Percentiles rank a stretch among this genome's conserved stretches.
phyloP scores from a whole-genome alignment of 768 basidiomycete species.

The Suillus brevipes region DNA sequence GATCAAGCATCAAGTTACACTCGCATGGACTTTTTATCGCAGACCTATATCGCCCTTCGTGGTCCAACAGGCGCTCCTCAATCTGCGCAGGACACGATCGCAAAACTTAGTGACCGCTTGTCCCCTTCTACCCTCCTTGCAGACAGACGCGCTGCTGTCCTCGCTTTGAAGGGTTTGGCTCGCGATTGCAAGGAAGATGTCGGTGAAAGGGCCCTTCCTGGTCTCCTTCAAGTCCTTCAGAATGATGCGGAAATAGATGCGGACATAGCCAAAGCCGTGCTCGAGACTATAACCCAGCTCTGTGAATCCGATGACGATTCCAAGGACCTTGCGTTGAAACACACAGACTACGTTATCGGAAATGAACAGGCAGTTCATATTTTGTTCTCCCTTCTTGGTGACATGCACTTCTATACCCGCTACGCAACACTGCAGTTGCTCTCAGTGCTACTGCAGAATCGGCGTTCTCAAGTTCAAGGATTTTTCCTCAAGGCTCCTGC shows the following conservation, averaged over 20 bases:
- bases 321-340: conserved; percentile 74
- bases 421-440: conserved; percentile 84
- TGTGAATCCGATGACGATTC: conserved; percentile 73
- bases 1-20: background rate
- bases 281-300: conserved; percentile 85
- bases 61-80: conserved; percentile 84
- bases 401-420: conserved; percentile 81
- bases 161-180: conserved; percentile 88
- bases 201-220: conserved; percentile 71
- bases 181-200: conserved; percentile 92
- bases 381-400: conserved; percentile 73
- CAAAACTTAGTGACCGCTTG: conserved; percentile 83
- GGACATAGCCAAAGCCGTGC: conserved; percentile 87
- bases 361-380: conserved; percentile 72
- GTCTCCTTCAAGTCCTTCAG: conserved; percentile 77
- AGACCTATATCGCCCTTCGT: conserved; percentile 82
- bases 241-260: conserved; percentile 89
- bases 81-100: conserved; percentile 82
- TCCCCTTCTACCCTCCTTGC: conserved; percentile 88
- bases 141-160: conserved; percentile 90
- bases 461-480: conserved; percentile 79
- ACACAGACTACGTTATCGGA: conserved; percentile 78
- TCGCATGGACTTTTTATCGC: conserved; percentile 57
- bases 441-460: conserved; percentile 75
- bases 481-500: conserved; percentile 87